phyloP scores from a whole-genome alignment of 1,284 basidiomycete genomes.

The Trametes pubescens region DNA sequence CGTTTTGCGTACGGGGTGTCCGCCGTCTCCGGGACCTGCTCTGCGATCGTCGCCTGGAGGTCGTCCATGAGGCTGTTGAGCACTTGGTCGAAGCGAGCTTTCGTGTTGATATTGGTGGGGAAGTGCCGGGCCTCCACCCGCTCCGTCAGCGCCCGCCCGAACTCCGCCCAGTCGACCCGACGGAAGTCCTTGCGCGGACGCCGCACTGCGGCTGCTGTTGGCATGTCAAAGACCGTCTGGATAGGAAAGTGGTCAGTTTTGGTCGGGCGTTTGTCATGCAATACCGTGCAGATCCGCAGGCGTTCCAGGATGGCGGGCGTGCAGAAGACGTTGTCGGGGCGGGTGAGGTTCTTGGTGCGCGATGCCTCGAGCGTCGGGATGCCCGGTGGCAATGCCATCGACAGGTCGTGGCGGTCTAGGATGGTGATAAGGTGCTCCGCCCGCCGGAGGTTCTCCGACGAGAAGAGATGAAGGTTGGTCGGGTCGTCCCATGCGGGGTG shows the following conservation, averaged over 20 bases:
- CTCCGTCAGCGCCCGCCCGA: slow-evolving; percentile 18
- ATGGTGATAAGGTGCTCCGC: slow-evolving; percentile 38
- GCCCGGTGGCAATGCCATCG: slow-evolving; percentile 39
- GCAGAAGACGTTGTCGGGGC: slow-evolving; percentile 48
- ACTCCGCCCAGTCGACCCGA: slow-evolving; percentile 38
- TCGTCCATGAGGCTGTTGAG: slow-evolving; percentile 27
- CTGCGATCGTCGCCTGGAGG: slow-evolving; percentile 32
- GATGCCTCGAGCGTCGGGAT: slow-evolving; percentile 42
- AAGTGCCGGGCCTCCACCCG: background rate
- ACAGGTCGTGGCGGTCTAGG: slow-evolving; percentile 31
- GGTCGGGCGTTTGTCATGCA: slow-evolving; percentile 22
- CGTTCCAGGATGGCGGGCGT: slow-evolving; percentile 19
- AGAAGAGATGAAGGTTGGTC: slow-evolving; percentile 49
- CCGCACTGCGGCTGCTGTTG: slow-evolving; percentile 33
- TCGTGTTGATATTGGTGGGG: background rate
- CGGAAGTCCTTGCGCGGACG: background rate
- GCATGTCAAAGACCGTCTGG: slow-evolving; percentile 23
- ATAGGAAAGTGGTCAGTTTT: slow-evolving; percentile 44
- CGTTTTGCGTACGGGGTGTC: slow-evolving; percentile 37
- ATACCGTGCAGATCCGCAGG: slow-evolving; percentile 28
- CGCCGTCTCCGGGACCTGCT: slow-evolving; percentile 35
- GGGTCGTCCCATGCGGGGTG: slow-evolving; percentile 55
- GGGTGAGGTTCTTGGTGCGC: slow-evolving; percentile 40
- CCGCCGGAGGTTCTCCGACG: slow-evolving; percentile 15
- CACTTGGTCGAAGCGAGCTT: slow-evolving; percentile 19